These are phyloP conservation scores for Sequoiadendron giganteum DNA, from an alignment of 75 land plant genomes.

Conservation along the genomic window DNA sequence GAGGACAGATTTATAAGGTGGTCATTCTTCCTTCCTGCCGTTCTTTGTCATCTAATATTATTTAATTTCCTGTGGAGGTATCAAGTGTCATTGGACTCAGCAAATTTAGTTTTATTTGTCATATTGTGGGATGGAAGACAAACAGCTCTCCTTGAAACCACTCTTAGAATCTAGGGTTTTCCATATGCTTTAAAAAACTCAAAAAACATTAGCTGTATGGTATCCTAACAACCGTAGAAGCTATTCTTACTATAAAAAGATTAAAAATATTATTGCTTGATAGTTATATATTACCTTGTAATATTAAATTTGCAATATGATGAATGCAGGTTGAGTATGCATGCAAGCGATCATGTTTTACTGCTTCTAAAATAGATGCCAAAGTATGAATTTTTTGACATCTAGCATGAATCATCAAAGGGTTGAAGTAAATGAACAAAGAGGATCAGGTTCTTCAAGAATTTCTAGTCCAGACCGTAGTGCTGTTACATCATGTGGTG, in stretches of 20 bases:
- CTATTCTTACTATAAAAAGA: not conserved
- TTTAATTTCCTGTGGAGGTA: not conserved
- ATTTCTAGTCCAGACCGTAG: constrained; percentile 24
- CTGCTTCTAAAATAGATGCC: not conserved
- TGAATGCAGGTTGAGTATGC: constrained; percentile 10
- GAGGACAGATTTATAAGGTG: not conserved
- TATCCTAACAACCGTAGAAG: not conserved
- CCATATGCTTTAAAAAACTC: not conserved
- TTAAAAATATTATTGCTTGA: not conserved
- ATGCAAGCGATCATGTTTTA: not conserved
- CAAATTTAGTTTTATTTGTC: not conserved
- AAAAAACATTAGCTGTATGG: not conserved
- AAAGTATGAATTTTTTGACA: constrained; percentile 13
- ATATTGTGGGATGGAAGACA: not conserved
- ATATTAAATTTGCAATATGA: not conserved
- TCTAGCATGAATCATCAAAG: constrained; percentile 31
- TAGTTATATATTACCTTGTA: not conserved
- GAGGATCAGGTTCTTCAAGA: constrained; percentile 25
- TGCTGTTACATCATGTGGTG: constrained; percentile 22
- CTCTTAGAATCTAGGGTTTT: not conserved
- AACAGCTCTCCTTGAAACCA: not conserved
- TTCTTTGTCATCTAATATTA: not conserved
- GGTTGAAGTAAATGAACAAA: constrained; percentile 21
- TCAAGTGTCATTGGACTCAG: not conserved
- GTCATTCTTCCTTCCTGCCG: not conserved